Evolutionary conservation across 2,329 filamentous ascomycete species (phyloP).

Genomic region (Dendrostoma leiphaemia): DNA sequence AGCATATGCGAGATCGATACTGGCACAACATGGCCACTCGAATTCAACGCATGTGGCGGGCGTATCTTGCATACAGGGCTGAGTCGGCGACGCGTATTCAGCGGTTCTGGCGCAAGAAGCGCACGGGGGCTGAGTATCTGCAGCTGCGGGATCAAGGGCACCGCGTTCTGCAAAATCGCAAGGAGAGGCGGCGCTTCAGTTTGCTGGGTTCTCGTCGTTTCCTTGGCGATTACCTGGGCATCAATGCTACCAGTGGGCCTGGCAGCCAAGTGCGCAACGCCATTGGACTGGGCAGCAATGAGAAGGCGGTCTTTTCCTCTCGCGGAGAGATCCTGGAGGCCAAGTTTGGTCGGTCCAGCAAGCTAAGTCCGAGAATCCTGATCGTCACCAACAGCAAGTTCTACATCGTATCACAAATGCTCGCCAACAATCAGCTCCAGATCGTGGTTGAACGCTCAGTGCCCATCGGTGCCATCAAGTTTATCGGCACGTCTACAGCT

Average conservation of each 20-base stretch:
- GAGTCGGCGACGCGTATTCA: conserved; percentile 95
- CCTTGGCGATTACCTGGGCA: conserved; percentile 89
- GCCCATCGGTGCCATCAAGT: conserved; percentile 84
- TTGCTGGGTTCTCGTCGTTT: conserved; percentile 88
- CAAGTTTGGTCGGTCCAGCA: conserved; percentile 95
- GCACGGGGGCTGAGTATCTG: conserved; percentile 84
- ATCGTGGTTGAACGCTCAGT: conserved; percentile 81
- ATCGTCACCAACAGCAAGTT: conserved; percentile 83
- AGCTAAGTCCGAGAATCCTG: conserved; percentile 81
- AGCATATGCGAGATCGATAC: conserved; percentile 96
- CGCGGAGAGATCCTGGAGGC: conserved; percentile 86
- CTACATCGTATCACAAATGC: conserved; percentile 81
- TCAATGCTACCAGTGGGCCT: conserved; percentile 76
- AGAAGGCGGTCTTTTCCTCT: conserved; percentile 84
- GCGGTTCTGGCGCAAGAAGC: conserved; percentile 91
- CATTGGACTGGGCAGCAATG: conserved; percentile 68
- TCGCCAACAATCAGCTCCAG: conserved; percentile 78
- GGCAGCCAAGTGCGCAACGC: conserved; percentile 78
- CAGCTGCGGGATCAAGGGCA: conserved; percentile 88
- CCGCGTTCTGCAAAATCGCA: conserved; percentile 74
- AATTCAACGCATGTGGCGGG: conserved; percentile 96
- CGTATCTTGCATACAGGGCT: conserved; percentile 86
- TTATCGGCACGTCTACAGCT: conserved; percentile 73
- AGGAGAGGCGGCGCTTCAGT: conserved; percentile 89
- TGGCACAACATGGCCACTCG: conserved; percentile 99